phyloP scores from a whole-genome alignment of 371 early-diverging fungal species.

The Blastocladiella emersonii region DNA sequence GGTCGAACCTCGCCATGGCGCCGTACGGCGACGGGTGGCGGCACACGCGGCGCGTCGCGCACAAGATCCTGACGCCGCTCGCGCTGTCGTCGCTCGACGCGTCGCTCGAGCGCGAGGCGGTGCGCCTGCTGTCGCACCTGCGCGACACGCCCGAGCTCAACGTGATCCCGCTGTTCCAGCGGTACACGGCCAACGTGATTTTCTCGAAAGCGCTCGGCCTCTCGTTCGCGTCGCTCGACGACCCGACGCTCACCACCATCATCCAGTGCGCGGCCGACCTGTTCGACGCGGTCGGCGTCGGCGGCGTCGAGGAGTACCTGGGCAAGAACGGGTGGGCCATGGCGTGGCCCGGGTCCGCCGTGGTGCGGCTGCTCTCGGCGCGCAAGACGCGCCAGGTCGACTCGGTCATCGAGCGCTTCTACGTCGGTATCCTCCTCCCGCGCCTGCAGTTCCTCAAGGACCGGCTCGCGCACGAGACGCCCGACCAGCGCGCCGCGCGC shows the following conservation, averaged over 20 bases:
- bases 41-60: neutral
- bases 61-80: conserved; percentile 2
- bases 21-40: conserved; percentile 1
- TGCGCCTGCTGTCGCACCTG: neutral
- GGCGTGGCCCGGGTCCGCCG: neutral
- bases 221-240: neutral
- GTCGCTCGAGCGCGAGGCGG: neutral
- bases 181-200: neutral
- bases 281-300: neutral
- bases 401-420: neutral
- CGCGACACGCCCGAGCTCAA: neutral
- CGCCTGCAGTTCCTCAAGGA: neutral
- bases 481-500: neutral
- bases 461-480: neutral
- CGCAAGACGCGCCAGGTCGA: neutral
- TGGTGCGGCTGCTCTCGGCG: neutral
- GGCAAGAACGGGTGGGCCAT: too few species aligned
- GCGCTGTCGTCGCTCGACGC: neutral
- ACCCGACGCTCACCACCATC: neutral
- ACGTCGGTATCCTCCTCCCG: neutral
- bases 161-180: neutral
- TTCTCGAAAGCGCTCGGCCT: neutral
- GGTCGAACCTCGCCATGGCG: neutral
- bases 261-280: neutral
- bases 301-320: neutral